Base-by-base conservation (phyloP, 257 asterid genomes). In the Forsythia viridissima region DNA sequence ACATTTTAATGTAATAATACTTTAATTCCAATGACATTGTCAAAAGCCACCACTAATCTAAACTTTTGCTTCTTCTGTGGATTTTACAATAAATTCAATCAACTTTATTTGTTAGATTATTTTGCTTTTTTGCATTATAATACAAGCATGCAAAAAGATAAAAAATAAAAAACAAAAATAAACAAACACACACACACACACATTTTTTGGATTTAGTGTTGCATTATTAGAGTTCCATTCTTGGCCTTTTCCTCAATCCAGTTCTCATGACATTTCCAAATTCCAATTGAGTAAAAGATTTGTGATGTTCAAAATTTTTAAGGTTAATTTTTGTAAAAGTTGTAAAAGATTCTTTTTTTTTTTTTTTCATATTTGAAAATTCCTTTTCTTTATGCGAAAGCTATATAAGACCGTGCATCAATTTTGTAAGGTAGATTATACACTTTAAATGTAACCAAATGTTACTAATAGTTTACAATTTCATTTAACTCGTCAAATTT, bases 11-110 rank as follows among this genome's bases (percentile, higher is more conserved):
- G 85, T 83, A 83, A 76, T 24, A 10, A 71, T 65, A 41, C 70
- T 65, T 55, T 42, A 75, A 70, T 20, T 6, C 69, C n/a, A 61
- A 79, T 79, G 76, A 57, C 76, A 73, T 77, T 67, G 76, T 59
- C 67, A 72, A 75, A 76, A 72, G 72, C 68, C 76, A 84, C 86
- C 80, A 76, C 4, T 73, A 79, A 57, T 24, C 72, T 51, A 55
- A 70, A 76, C 71, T 75, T 84, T 84, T 84, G 81, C 76, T 70
- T 88, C 81, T 72, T 79, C 80, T 76, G 82, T 84, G 84, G 86
- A 84, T 79, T 70, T 82, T 74, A 83, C 86, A 81, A 69, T 80
- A 72, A 80, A 68, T 36, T 70, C 73, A 79, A 9, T 70, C 70
- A n/a, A 30, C 74, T 69, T 77, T 66, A 39, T 34, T 66, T 44